Conservation (phyloP, 805 yeast genomes). For the Kregervanrija delftensis region DNA sequence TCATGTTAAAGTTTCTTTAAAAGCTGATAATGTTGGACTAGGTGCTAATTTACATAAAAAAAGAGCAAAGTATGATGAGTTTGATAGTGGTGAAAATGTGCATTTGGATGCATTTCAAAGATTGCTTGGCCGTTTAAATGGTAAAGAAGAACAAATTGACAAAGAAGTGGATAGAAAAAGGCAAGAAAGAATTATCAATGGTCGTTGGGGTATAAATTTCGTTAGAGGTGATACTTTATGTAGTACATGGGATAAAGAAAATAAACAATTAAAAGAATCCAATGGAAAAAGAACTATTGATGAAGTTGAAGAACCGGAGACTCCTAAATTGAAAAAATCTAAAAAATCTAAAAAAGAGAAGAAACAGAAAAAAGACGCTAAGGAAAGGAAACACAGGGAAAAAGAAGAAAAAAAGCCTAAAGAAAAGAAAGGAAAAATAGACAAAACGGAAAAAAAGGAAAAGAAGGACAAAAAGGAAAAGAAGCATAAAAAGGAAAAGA, state of each 20-base stretch:
- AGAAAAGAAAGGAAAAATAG: slow-evolving; percentile 10
- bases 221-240: slow-evolving; percentile 76
- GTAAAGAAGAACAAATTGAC: slow-evolving; percentile 62
- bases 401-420: slow-evolving; percentile 5
- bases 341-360: slow-evolving; percentile 17
- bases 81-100: slow-evolving; percentile 76
- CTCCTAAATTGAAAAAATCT: slow-evolving; percentile 11
- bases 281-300: slow-evolving; percentile 14
- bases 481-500: slow-evolving; percentile 22
- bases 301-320: slow-evolving; percentile 14
- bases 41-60: slow-evolving; percentile 67
- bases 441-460: slow-evolving; percentile 18
- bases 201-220: slow-evolving; percentile 84
- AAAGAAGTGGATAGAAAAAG: slow-evolving; percentile 64
- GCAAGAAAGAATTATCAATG: slow-evolving; percentile 64
- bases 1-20: slow-evolving; percentile 76
- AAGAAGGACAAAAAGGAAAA: slow-evolving; percentile 11
- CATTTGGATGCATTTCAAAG: slow-evolving; percentile 93
- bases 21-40: slow-evolving; percentile 78
- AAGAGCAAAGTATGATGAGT: slow-evolving; percentile 51
- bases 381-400: slow-evolving; percentile 8
- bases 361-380: slow-evolving; percentile 16
- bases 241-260: slow-evolving; percentile 75
- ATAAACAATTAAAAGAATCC: slow-evolving; percentile 26
- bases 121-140: slow-evolving; percentile 81